Evolutionary conservation across 2,329 filamentous ascomycete genomes (phyloP).

Genomic region (Aspergillus fischeri): DNA sequence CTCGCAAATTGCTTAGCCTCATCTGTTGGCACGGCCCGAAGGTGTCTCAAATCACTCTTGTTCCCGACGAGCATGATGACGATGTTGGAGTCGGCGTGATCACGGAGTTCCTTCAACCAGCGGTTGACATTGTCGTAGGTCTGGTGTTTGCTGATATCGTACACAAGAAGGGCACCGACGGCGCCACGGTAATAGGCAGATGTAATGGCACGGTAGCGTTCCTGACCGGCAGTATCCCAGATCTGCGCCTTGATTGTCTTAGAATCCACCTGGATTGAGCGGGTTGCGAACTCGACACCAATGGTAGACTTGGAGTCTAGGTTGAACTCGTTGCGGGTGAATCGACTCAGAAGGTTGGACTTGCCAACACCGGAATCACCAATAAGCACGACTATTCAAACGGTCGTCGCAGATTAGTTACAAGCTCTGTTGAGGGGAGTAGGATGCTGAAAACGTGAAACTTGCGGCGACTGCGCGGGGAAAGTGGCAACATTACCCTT

Average conservation of each 20-base stretch:
- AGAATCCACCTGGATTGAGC: conserved; percentile 96
- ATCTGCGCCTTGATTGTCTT: conserved; percentile 99
- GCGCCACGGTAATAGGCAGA: conserved; percentile 98
- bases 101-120: conserved; percentile 97
- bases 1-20: conserved; percentile 98
- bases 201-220: conserved; percentile 98
- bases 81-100: conserved; percentile 97
- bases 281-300: conserved; percentile 97
- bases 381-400: conserved; percentile 80
- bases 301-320: conserved; percentile 99
- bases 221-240: conserved; percentile 98
- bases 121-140: conserved; percentile 98
- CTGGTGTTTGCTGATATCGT: conserved; percentile 99
- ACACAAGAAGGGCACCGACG: conserved; percentile 93
- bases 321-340: conserved; percentile 99
- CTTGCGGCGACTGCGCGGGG: conserved; percentile 17
- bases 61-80: conserved; percentile 99
- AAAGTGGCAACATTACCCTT: conserved; percentile 64
- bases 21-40: conserved; percentile 93
- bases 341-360: conserved; percentile 98
- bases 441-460: conserved; percentile 12
- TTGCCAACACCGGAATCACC: conserved; percentile 99
- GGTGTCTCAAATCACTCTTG: conserved; percentile 99
- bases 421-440: not conserved
- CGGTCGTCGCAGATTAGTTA: conserved; percentile 15